Evolutionary conservation across 352 stramenopile genomes (phyloP).

Genomic region (Pythium utonaiense): DNA sequence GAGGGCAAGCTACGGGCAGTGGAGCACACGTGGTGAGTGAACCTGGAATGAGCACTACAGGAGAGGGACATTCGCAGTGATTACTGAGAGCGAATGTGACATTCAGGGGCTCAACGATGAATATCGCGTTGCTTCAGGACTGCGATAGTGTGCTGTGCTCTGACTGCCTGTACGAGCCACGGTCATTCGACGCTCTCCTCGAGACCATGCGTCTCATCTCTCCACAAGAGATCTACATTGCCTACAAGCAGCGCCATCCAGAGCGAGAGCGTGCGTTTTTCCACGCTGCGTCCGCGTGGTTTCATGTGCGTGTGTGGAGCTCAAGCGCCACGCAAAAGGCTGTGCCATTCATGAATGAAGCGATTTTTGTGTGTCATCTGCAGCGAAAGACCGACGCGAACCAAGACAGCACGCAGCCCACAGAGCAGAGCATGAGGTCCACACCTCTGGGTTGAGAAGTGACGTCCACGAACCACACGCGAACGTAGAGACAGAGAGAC

Average conservation of each 20-base stretch:
- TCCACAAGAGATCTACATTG: constrained; percentile 35
- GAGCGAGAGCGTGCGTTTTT: constrained; percentile 53
- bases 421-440: too few species aligned
- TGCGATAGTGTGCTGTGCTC: constrained; percentile 45
- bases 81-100: not conserved
- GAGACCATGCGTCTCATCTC: constrained; percentile 36
- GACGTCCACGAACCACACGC: too few species aligned
- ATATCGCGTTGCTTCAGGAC: not conserved
- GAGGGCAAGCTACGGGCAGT: constrained; percentile 24
- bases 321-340: not conserved
- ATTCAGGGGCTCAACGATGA: constrained; percentile 11
- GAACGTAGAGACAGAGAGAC: too few species aligned
- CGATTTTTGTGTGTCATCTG: not conserved
- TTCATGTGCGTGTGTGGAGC: constrained; percentile 39
- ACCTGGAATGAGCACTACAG: not conserved
- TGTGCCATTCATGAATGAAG: not conserved
- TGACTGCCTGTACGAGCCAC: constrained; percentile 68
- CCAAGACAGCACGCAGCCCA: too few species aligned
- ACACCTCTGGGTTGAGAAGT: too few species aligned
- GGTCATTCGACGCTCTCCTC: constrained; percentile 35
- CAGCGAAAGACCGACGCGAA: not conserved
- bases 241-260: constrained; percentile 68
- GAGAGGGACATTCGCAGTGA: too few species aligned
- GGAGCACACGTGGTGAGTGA: constrained; percentile 39
- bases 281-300: constrained; percentile 26